Percentiles rank a stretch among this genome's conserved stretches.
phyloP scores from a whole-genome alignment of 805 yeast genomes.

The Candida endomychidarum region DNA sequence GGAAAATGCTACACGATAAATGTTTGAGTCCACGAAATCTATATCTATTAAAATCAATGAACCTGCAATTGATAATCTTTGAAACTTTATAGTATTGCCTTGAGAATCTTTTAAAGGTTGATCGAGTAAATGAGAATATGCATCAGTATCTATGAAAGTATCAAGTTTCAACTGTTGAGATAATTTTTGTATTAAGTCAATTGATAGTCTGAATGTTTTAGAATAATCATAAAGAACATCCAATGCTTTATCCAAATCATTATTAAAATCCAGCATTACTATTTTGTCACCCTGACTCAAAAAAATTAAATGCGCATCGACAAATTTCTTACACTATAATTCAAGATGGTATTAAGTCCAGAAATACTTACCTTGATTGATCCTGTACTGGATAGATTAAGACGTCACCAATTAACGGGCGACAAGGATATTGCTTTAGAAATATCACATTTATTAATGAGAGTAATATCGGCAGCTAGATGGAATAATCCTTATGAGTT shows the following conservation, averaged over 20 bases:
- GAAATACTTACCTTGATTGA: slow-evolving; percentile 38
- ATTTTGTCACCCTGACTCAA: background rate
- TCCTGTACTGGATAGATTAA: slow-evolving; percentile 52
- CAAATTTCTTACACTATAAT: background rate
- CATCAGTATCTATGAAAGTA: slow-evolving; percentile 41
- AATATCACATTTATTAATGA: slow-evolving; percentile 80
- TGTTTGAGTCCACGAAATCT: slow-evolving; percentile 31
- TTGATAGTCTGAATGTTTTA: slow-evolving; percentile 28
- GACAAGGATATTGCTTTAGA: slow-evolving; percentile 82
- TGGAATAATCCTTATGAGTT: slow-evolving; percentile 81
- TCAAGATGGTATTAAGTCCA: background rate
- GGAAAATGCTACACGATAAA: slow-evolving; percentile 34
- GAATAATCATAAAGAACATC: slow-evolving; percentile 32
- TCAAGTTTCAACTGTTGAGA: slow-evolving; percentile 42
- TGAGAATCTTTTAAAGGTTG: slow-evolving; percentile 16
- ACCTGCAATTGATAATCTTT: slow-evolving; percentile 43
- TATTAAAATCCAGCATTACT: slow-evolving; percentile 21
- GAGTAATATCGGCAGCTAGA: slow-evolving; percentile 85
- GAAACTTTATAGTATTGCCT: slow-evolving; percentile 17
- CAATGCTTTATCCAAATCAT: slow-evolving; percentile 23
- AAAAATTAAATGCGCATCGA: slow-evolving; percentile 7
- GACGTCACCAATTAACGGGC: slow-evolving; percentile 81
- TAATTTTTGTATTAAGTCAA: slow-evolving; percentile 38
- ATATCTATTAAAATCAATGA: slow-evolving; percentile 39
- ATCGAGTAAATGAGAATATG: slow-evolving; percentile 24